Percentiles rank a stretch among this genome's conserved stretches.
These are phyloP conservation scores for Globisporangium nodosum DNA, from an alignment of 352 stramenopile species.

Conservation along the genomic window DNA sequence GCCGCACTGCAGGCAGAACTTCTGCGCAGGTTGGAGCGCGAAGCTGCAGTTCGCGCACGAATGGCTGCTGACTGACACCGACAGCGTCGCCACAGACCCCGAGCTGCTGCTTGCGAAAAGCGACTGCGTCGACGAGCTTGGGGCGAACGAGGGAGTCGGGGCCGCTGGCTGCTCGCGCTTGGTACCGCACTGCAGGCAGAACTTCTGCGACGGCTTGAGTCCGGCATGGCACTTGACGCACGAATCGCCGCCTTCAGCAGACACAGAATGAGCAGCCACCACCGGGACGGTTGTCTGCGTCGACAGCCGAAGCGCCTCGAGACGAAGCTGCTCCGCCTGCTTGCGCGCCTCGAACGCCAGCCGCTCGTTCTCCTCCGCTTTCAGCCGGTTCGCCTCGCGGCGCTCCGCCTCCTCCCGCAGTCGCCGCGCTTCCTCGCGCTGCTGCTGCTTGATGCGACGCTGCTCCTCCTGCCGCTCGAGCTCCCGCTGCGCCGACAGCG, in stretches of 20 bases:
- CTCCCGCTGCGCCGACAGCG: constrained; percentile 45
- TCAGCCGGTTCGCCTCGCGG: constrained; percentile 51
- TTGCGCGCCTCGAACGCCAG: constrained; percentile 56
- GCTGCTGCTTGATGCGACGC: constrained; percentile 29
- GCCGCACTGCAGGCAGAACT: constrained; percentile 78
- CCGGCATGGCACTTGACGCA: constrained; percentile 13
- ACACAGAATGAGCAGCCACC: not conserved
- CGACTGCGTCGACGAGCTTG: constrained; percentile 2
- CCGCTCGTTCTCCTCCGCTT: constrained; percentile 55
- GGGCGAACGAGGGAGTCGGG: not conserved
- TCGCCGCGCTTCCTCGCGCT: constrained; percentile 43
- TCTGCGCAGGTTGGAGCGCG: constrained; percentile 51
- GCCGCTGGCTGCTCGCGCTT: constrained; percentile 14
- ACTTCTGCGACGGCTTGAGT: constrained; percentile 46
- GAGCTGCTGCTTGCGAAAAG: constrained; percentile 24
- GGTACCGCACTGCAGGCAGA: constrained; percentile 63
- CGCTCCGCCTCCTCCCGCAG: constrained; percentile 54
- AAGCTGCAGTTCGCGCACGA: constrained; percentile 43
- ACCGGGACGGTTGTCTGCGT: constrained; percentile 14
- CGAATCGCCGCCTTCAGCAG: constrained; percentile 2
- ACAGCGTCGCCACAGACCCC: constrained; percentile 15
- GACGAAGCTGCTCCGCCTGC: constrained; percentile 54
- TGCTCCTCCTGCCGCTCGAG: constrained; percentile 54
- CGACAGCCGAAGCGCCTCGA: constrained; percentile 47
- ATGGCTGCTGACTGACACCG: constrained; percentile 10